phyloP scores from a whole-genome alignment of 805 yeast genomes.

The Candida loeiensis region DNA sequence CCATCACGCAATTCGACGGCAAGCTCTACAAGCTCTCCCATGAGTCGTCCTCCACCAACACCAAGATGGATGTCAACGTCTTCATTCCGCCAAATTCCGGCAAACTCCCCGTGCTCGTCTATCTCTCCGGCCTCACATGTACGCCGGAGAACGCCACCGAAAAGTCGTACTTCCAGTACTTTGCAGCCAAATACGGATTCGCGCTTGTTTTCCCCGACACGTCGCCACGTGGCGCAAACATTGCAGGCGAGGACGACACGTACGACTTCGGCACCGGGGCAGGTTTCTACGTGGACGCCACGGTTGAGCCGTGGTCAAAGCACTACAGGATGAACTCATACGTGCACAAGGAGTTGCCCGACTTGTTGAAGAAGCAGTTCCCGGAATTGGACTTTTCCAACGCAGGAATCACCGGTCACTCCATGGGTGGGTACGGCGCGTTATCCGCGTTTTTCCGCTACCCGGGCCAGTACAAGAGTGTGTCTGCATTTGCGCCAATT shows the following conservation, averaged over 20 bases:
- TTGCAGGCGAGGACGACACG: conserved; percentile 75
- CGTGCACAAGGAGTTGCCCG: conserved; percentile 69
- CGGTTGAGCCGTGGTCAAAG: conserved; percentile 61
- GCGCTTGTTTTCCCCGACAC: conserved; percentile 95
- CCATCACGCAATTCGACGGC: conserved; percentile 70
- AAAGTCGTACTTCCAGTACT: conserved; percentile 82
- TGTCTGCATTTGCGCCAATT: conserved; percentile 90
- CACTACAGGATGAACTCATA: conserved; percentile 88
- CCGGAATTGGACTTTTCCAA: conserved; percentile 58
- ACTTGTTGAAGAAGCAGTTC: conserved; percentile 41
- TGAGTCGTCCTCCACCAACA: conserved; percentile 57
- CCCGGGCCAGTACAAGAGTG: conserved; percentile 71
- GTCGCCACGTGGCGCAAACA: conserved; percentile 82
- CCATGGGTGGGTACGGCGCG: conserved; percentile 99
- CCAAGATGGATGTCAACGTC: conserved; percentile 80
- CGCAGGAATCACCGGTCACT: conserved; percentile 87
- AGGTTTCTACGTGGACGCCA: conserved; percentile 88
- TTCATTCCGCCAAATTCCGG: conserved; percentile 59
- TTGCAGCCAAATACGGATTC: conserved; percentile 77
- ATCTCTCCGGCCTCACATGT: conserved; percentile 87
- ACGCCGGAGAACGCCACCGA: conserved; percentile 92
- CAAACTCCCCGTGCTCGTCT: conserved; percentile 69
- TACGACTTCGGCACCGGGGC: conserved; percentile 96
- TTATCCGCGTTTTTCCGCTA: conserved; percentile 60
- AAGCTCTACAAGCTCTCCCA: conserved; percentile 72